Percentiles rank a stretch among this genome's conserved stretches.
Conservation (phyloP, 179 eudicot genomes). For the Silene coronaria region DNA sequence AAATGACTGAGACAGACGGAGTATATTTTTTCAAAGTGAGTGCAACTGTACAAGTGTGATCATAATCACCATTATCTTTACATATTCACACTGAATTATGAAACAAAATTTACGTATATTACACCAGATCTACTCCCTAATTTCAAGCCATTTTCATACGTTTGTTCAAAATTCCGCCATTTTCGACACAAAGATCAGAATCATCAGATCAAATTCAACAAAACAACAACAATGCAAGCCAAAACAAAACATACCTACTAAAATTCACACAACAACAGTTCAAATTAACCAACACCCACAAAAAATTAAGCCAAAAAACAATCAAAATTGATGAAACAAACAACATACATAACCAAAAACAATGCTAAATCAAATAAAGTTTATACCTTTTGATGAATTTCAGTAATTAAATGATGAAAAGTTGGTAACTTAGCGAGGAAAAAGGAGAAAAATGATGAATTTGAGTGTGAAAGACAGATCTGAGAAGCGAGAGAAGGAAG, state of each 20-base stretch:
- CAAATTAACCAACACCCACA: conserved; percentile 23
- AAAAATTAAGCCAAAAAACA: conserved; percentile 14
- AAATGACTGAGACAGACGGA: too few species aligned
- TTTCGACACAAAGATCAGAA: conserved; percentile 11
- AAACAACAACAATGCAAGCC: conserved; percentile 15
- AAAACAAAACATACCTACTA: conserved; percentile 17
- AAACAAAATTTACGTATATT: not conserved
- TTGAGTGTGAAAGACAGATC: conserved; percentile 13
- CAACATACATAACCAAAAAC: not conserved
- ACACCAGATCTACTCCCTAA: conserved; percentile 19
- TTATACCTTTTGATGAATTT: not conserved
- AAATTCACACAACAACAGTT: conserved; percentile 4
- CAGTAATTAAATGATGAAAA: not conserved
- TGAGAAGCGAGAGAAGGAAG: conserved; percentile 10
- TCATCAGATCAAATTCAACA: conserved; percentile 22
- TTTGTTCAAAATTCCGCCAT: not conserved
- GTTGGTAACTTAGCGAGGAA: not conserved
- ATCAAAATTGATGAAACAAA: not conserved
- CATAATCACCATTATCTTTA: not conserved
- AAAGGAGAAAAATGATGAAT: not conserved
- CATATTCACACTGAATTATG: not conserved
- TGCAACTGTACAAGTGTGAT: not conserved
- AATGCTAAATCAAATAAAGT: not conserved
- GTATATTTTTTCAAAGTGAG: not conserved
- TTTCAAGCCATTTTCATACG: too few species aligned